Percentiles rank a stretch among this genome's conserved stretches.
Evolutionary conservation across 768 basidiomycete species (phyloP).

Genomic region (Trametes cinnabarina): DNA sequence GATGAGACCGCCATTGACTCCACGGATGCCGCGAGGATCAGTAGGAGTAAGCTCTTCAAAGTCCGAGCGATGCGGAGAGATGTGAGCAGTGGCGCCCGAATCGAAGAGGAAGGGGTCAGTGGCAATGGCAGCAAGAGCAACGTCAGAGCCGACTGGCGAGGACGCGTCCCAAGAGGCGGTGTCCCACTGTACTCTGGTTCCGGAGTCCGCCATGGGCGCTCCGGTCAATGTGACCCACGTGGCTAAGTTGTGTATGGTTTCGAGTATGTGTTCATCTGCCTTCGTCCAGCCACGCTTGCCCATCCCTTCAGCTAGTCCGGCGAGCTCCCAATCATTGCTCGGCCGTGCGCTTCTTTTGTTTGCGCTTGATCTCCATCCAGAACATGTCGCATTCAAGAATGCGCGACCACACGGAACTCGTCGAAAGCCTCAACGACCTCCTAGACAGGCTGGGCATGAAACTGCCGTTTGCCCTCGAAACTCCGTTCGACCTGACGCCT

Average conservation of each 20-base stretch:
- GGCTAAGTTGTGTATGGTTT: background rate
- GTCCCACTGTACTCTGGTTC: too few species aligned
- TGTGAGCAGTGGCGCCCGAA: constrained; percentile 26
- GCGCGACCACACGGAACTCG: constrained; percentile 4
- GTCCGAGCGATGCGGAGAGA: constrained; percentile 26
- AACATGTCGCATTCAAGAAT: background rate
- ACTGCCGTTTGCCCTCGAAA: constrained; percentile 34
- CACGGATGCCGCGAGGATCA: constrained; percentile 23
- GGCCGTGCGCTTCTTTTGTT: too few species aligned
- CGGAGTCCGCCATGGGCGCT: background rate
- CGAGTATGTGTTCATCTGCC: background rate
- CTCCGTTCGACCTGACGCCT: constrained; percentile 60
- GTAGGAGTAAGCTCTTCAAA: constrained; percentile 28
- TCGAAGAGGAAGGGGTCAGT: background rate
- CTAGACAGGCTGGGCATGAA: constrained; percentile 25
- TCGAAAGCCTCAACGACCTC: constrained; percentile 31
- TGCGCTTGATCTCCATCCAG: background rate
- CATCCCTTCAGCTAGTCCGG: background rate
- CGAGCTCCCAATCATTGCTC: background rate
- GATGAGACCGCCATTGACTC: constrained; percentile 30
- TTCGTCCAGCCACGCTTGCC: background rate
- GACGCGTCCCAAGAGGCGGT: too few species aligned
- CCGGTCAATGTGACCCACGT: background rate
- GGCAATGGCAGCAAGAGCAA: too few species aligned
- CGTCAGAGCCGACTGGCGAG: too few species aligned